Evolutionary conservation across 208 protist species (phyloP).

Genomic region (Trypanosoma caninum): DNA sequence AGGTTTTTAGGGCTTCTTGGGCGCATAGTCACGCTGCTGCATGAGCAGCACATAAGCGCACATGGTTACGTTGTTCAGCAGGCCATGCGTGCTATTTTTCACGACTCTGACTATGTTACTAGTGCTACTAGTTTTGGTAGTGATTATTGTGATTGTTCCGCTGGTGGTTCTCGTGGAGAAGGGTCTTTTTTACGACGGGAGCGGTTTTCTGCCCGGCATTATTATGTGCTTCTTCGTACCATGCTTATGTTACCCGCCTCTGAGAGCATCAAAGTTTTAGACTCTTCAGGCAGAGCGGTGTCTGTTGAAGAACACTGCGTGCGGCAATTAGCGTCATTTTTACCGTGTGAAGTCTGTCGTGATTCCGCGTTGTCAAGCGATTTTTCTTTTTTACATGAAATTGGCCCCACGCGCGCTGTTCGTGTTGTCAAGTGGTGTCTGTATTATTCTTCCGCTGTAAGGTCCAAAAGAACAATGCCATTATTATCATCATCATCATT

Average conservation of each 20-base stretch:
- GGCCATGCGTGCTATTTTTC: slow-evolving; percentile 16
- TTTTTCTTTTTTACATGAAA: slow-evolving; percentile 6
- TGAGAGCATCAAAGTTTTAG: slow-evolving; percentile 5
- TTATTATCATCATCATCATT: neutral
- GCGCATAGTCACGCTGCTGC: slow-evolving; percentile 2
- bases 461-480: too few species aligned
- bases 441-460: too few species aligned
- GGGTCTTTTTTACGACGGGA: too few species aligned
- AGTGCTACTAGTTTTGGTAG: neutral
- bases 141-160: neutral
- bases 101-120: neutral
- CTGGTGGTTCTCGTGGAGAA: neutral
- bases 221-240: slow-evolving; percentile 13
- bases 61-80: slow-evolving; percentile 23
- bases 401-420: slow-evolving; percentile 16
- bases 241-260: slow-evolving; percentile 15
- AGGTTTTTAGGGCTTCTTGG: slow-evolving; percentile 16
- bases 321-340: slow-evolving; percentile 35
- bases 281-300: slow-evolving; percentile 1
- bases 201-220: slow-evolving; percentile 1
- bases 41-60: slow-evolving; percentile 5
- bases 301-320: slow-evolving; percentile 54
- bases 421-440: slow-evolving; percentile 22
- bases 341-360: too few species aligned
- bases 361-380: neutral